phyloP scores from a whole-genome alignment of 768 basidiomycete species.

The Phanerochaete carnosa region DNA sequence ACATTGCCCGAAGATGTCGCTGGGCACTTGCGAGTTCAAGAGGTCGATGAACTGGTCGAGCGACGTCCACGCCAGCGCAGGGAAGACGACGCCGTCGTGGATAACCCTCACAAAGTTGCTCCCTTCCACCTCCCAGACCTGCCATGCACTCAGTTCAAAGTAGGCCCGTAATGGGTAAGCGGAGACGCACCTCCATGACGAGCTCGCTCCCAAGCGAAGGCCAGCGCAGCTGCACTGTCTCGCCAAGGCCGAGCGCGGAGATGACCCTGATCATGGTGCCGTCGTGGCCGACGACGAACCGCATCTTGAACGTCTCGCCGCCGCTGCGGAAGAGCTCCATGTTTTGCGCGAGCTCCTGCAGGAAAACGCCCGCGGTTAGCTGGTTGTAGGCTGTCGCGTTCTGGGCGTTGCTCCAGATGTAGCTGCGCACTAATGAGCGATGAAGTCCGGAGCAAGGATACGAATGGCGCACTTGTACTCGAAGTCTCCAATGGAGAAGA shows the following conservation, averaged over 20 bases:
- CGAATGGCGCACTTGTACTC: constrained; percentile 34
- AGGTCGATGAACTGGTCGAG: constrained; percentile 33
- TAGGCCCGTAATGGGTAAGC: neutral
- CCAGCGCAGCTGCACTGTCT: constrained; percentile 35
- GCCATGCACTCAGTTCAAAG: neutral
- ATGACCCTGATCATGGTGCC: constrained; percentile 40
- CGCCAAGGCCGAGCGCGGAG: constrained; percentile 38
- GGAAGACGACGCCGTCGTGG: constrained; percentile 40
- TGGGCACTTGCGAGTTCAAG: constrained; percentile 33
- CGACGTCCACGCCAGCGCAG: constrained; percentile 33
- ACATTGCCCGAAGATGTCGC: constrained; percentile 27
- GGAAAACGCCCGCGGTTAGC: constrained; percentile 44
- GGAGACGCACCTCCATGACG: constrained; percentile 36
- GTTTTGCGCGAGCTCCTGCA: constrained; percentile 40
- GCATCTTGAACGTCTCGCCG: constrained; percentile 32
- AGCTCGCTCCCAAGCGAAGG: constrained; percentile 46
- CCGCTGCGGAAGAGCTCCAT: constrained; percentile 33
- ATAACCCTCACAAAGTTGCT: constrained; percentile 38
- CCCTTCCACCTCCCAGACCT: constrained; percentile 37
- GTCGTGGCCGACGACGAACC: constrained; percentile 46
- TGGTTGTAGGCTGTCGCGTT: constrained; percentile 41
- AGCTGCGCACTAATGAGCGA: constrained; percentile 26
- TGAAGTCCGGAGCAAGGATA: neutral
- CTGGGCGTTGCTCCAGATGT: constrained; percentile 47
- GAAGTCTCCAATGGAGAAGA: constrained; percentile 36